Base-by-base conservation (phyloP, 1,284 basidiomycete genomes). In the Takashimella koratensis region DNA sequence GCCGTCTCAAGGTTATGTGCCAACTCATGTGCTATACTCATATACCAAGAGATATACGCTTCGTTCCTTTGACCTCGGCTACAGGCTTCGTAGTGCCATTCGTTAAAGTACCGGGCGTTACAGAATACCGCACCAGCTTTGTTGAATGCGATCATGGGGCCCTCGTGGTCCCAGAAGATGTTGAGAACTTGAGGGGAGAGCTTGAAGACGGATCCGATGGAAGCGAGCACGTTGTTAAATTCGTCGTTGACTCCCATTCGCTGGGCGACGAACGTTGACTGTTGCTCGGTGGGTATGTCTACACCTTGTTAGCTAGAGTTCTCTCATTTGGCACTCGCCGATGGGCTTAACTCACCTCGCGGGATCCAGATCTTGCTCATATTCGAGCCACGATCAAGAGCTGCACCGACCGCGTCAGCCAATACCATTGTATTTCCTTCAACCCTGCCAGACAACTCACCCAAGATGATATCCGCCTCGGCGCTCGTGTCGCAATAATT, bases 141-240 rank as follows among this genome's bases (percentile, higher is more conserved):
- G 73, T 98, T 98, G 80, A 98, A 98, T 0, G 94, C 95, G 56
- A 98, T 96, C 19, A 87, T 77, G 1, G 85, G 87, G 1, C 94
- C 93, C 5, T 79, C 77, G 10, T 80, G 69, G 67, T 98, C 93
- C 74, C 86, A 87, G 71, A 97, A 98, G 2, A 98, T 82, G 65
- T 94, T 89, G 59, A 98, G 67, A 52, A 86, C 87, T 0, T 82
- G 78, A 16, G 84, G 78, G 10, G 64, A 50, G 19, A 74, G 66
- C 70, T 67, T 53, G 57, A 70, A 76, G 1, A 73, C 61, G 8
- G 44, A 13, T 2, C 65, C 70, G 3, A 76, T 61, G 0, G 74
- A 71, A 6, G 68, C 25, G 20, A 75, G 77, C 45, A 90, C 79
- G 30, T 36, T 36, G 30, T 36, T 36, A 67, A 92, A 91, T n/a